Base-by-base conservation (phyloP, 352 stramenopile genomes). In the Globisporangium uncinulatum region DNA sequence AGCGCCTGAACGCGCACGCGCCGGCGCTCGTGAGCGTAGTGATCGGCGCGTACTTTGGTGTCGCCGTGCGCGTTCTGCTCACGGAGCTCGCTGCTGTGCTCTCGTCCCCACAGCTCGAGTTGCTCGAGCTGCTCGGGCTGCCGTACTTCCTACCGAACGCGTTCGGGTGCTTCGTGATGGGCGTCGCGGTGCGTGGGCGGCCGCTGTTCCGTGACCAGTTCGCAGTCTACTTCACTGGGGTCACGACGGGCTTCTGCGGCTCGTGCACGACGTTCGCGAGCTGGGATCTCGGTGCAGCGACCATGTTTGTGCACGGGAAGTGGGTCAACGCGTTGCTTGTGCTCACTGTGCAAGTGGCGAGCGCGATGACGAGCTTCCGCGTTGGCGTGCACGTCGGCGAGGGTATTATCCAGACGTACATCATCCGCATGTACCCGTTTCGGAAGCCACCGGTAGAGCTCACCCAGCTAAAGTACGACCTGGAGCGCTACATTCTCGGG, bases 231-330 rank as follows among this genome's bases (percentile, higher is more conserved):
- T 62, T 84, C 19, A 79, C 69, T 10, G 75, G 74, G 20, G 42
- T 88, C 47, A 86, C 73, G 13, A 86, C 78, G n/a, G 78, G 78
- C 11, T 88, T 88, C 36, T 88, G 78, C 57, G 78, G 78, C 51
- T 80, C 65, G 59, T 86, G 75, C 57, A 88, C 78, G 31, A 86
- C 78, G 4, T 88, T 88, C 43, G 69, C 78, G 32, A 80, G 69
- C 29, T 88, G 78, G 78, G 73, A 85, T 37, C 52, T 88, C 3
- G 66, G 63, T 6, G 71, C 67, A 4, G 71, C 71, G 4, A 62
- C 72, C 39, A 71, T 79, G 67, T 86, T 84, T 47, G 65, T 83
- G 51, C 71, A 70, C 44, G 69, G 70, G 34, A 53, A 55, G 41
- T 86, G 73, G 76, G 52, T 76, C 4, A 71, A 82, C 43, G 76